Base-by-base conservation (phyloP, 805 yeast genomes). In the Yamadazyma laniorum region DNA sequence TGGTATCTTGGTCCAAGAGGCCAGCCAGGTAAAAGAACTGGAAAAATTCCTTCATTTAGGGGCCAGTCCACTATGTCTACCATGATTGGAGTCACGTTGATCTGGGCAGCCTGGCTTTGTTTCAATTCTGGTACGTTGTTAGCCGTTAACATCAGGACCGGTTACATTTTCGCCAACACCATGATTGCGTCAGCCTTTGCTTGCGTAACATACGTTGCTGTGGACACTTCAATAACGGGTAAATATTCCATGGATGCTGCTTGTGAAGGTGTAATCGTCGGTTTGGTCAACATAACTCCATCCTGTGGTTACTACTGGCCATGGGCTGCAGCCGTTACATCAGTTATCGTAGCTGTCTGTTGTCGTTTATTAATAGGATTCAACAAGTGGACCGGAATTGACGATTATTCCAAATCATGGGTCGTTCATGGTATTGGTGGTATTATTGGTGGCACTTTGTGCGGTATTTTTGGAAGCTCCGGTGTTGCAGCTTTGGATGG, bases 151-250 rank as follows among this genome's bases (percentile, higher is more conserved):
- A 47, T 48, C 4, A 61, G 76, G 56, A 69, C 75, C 4, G 74
- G 72, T 23, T 70, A 70, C 52, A 70, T 70, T 34, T 63, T 68
- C 57, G 60, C 67, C 37, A 71, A 71, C 49, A 76, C 82, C 3
- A 70, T 75, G 46, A 51, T 76, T 13, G 76, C 79, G 0, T 77
- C 80, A 1, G 58, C 74, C 1, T 58, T 61, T 43, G 80, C 79
- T 5, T 64, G 68, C 18, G 44, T 72, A 26, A 53, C 72, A 3
- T 77, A 73, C 59, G 63, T 69, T 21, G 35, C 61, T 2, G 55
- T 66, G 34, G 81, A 77, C 53, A 63, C 55, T 37, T 18, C 63
- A 7, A 26, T 61, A 17, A 63, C 72, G 3, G 65, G 72, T 4
- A 67, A 61, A 39, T 70, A 63, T 58, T 66, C 74, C 7, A 18